Conservation (phyloP, 2,329 filamentous ascomycete species). For the Penicillium sp. region DNA sequence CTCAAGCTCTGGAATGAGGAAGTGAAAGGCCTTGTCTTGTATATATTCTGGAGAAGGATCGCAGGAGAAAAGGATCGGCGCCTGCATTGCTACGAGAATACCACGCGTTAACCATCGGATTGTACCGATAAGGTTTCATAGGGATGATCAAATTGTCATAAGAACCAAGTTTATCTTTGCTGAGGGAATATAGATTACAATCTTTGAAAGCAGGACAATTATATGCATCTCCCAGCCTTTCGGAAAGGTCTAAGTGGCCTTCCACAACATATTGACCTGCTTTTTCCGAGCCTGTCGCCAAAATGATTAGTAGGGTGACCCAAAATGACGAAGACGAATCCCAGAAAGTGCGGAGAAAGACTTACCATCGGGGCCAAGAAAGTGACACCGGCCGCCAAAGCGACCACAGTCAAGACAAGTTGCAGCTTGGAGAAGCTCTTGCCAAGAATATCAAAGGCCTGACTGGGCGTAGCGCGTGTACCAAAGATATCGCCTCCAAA, state of each 20-base stretch:
- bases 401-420: slow-evolving; percentile 79
- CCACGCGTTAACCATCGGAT: background rate
- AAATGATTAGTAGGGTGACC: slow-evolving; percentile 14
- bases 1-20: background rate
- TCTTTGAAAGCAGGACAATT: slow-evolving; percentile 5
- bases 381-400: slow-evolving; percentile 73
- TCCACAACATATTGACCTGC: slow-evolving; percentile 29
- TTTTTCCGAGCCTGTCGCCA: slow-evolving; percentile 22
- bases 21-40: too few relatives aligned
- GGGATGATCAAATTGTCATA: background rate
- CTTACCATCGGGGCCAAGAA: slow-evolving; percentile 84
- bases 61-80: background rate
- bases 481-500: slow-evolving; percentile 86
- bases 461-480: slow-evolving; percentile 81
- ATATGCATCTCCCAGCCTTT: slow-evolving; percentile 13
- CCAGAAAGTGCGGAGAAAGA: background rate
- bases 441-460: slow-evolving; percentile 87
- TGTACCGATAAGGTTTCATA: background rate
- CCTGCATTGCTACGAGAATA: background rate
- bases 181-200: slow-evolving; percentile 16
- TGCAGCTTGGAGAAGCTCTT: slow-evolving; percentile 92
- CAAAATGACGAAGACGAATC: background rate
- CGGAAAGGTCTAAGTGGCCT: slow-evolving; percentile 13
- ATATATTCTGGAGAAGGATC: too few relatives aligned
- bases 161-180: background rate